phyloP scores from a whole-genome alignment of 345 rosid species.

The Salix brachista region DNA sequence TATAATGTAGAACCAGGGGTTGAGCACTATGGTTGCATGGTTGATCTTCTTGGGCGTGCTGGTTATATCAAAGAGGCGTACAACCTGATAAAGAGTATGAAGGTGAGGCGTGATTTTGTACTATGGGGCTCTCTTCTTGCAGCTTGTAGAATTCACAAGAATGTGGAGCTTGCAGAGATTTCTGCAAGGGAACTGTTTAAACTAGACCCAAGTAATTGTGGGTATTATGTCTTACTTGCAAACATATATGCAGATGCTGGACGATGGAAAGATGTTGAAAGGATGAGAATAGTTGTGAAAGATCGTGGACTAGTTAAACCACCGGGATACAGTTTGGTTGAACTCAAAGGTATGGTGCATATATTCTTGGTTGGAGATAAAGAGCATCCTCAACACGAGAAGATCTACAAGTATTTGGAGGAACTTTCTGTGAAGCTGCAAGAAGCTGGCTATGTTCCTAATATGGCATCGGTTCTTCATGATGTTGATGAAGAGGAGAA shows the following conservation, averaged over 20 bases:
- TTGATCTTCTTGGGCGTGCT: conserved; percentile 84
- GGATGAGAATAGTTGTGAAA: conserved; percentile 56
- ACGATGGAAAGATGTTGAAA: conserved; percentile 80
- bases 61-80: conserved; percentile 66
- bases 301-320: conserved; percentile 59
- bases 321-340: conserved; percentile 81
- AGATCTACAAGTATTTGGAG: conserved; percentile 47
- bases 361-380: conserved; percentile 75
- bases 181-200: conserved; percentile 58
- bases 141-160: conserved; percentile 82
- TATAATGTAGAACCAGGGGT: conserved; percentile 66
- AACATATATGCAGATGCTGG: conserved; percentile 86
- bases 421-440: conserved; percentile 53
- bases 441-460: conserved; percentile 70
- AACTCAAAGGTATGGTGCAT: conserved; percentile 66
- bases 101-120: conserved; percentile 68
- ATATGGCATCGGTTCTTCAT: conserved; percentile 52
- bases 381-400: conserved; percentile 66
- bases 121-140: conserved; percentile 87
- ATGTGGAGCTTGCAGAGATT: conserved; percentile 77
- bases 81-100: conserved; percentile 65
- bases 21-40: conserved; percentile 89
- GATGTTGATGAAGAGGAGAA: conserved; percentile 86
- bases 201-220: conserved; percentile 65
- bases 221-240: conserved; percentile 71